Base-by-base conservation (phyloP, 139 green algal species). In the Tetraselmis striata region DNA sequence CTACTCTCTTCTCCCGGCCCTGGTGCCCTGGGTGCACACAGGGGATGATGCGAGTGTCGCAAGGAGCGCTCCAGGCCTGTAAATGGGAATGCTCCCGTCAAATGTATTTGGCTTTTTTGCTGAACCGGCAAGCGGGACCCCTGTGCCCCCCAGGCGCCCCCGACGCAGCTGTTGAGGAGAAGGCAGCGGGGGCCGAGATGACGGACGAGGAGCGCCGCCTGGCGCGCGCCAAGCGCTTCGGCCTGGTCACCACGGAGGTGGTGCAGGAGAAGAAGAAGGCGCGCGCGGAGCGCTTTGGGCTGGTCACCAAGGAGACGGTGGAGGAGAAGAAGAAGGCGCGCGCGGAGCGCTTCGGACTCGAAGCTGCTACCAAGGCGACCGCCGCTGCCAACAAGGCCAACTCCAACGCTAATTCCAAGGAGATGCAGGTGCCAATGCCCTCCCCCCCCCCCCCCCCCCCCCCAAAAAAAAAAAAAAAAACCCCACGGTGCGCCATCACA, bases 201-300 rank as follows among this genome's bases (percentile, higher is more conserved):
- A 67, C 45, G 75, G 75, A 78, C 27, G 75, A 78, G 75, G 75
- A 78, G 28, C 27, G 28, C 5, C 27, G 28, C 27, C 27, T 32
- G 5, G 75, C 27, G 5, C 75, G 75, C 75, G 75, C 75, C 75
- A 78, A 78, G 75, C 75, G 75, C 75, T 78, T 78, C 23, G 75
- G 75, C 18, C 5, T 78, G 27, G 27, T 30, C 11, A 78, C 75
- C 5, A 29, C 11, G 75, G 75, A 78, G 75, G 27, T 78, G 75
- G 75, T 32, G 28, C 27, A 78, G 23, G 75, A 78, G 75, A 78
- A 78, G 75, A 78, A 78, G 75, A 78, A 78, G 75, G 75, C 28
- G 75, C 75, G 75, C 18, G 75, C 75, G 5, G 28, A 78, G 75
- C 11, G 75, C 11, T 78, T 78, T 18, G 75, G 75, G 5, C 5